Evolutionary conservation across 371 early-diverging fungal genomes (phyloP).

Genomic region (Racocetra persica): DNA sequence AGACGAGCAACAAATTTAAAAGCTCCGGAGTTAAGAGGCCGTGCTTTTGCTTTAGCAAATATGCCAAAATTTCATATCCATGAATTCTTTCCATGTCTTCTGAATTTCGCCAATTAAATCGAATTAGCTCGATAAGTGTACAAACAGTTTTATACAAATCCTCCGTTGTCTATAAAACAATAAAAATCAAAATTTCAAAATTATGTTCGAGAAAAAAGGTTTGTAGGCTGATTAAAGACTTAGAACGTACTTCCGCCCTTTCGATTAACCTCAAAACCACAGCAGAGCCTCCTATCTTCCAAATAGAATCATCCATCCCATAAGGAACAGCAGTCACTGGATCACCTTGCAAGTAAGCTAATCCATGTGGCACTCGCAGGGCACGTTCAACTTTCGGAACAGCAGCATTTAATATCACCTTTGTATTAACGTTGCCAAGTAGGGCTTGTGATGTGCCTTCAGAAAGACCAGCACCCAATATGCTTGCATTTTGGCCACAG

Average conservation of each 20-base stretch:
- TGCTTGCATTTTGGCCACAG: slow-evolving; percentile 56
- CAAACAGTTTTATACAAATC: slow-evolving; percentile 67
- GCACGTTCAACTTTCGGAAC: slow-evolving; percentile 66
- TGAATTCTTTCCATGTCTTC: slow-evolving; percentile 78
- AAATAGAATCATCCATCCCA: slow-evolving; percentile 72
- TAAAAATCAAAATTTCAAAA: background rate
- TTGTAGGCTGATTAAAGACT: background rate
- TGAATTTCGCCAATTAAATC: slow-evolving; percentile 74
- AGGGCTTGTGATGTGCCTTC: slow-evolving; percentile 47
- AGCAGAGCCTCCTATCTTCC: slow-evolving; percentile 78
- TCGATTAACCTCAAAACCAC: slow-evolving; percentile 70
- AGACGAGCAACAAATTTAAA: slow-evolving; percentile 65
- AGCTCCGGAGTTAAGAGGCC: slow-evolving; percentile 65
- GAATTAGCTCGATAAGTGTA: slow-evolving; percentile 67
- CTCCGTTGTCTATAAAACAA: slow-evolving; percentile 56
- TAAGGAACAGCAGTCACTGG: slow-evolving; percentile 64
- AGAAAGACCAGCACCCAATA: slow-evolving; percentile 54
- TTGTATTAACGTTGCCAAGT: slow-evolving; percentile 46
- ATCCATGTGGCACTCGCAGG: slow-evolving; percentile 53
- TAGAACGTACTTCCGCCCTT: slow-evolving; percentile 60
- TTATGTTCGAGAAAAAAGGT: slow-evolving; percentile 1
- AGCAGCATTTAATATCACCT: slow-evolving; percentile 64
- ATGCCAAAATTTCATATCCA: slow-evolving; percentile 77
- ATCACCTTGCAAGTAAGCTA: slow-evolving; percentile 62
- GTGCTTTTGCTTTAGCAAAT: slow-evolving; percentile 69